phyloP scores from a whole-genome alignment of 495 filamentous ascomycete genomes.

The Aspergillus asperescens region DNA sequence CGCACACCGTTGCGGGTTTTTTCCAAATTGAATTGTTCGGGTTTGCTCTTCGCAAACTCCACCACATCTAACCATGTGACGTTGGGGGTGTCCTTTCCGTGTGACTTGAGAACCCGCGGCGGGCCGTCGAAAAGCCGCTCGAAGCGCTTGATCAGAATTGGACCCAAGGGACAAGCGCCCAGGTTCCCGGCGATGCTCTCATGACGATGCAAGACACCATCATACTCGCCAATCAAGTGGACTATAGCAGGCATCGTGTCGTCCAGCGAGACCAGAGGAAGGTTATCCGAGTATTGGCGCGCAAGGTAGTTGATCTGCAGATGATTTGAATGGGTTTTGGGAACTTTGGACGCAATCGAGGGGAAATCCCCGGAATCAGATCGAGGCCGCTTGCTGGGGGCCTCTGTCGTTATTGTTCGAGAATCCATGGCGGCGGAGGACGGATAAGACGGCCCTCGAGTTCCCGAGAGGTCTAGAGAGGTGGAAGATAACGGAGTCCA shows the following conservation, averaged over 20 bases:
- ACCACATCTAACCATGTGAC: slow-evolving; percentile 82
- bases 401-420: slow-evolving; percentile 30
- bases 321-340: slow-evolving; percentile 52
- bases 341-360: slow-evolving; percentile 45
- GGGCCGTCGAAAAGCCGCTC: slow-evolving; percentile 79
- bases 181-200: slow-evolving; percentile 82
- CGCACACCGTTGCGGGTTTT: slow-evolving; percentile 61
- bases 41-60: slow-evolving; percentile 74
- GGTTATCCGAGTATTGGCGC: slow-evolving; percentile 55
- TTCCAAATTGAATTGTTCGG: slow-evolving; percentile 70
- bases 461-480: neutral
- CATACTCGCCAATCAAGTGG: slow-evolving; percentile 68
- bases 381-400: slow-evolving; percentile 55
- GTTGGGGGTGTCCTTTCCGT: slow-evolving; percentile 56
- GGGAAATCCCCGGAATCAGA: slow-evolving; percentile 49
- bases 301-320: slow-evolving; percentile 80
- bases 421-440: slow-evolving; percentile 35
- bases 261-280: slow-evolving; percentile 55
- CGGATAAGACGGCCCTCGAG: neutral
- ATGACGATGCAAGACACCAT: slow-evolving; percentile 75
- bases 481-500: neutral
- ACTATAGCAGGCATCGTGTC: slow-evolving; percentile 59
- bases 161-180: slow-evolving; percentile 75
- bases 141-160: slow-evolving; percentile 78
- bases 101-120: slow-evolving; percentile 61